These are phyloP conservation scores for Cucurbita moschata DNA, from an alignment of 306 rosid genomes.

Conservation along the genomic window DNA sequence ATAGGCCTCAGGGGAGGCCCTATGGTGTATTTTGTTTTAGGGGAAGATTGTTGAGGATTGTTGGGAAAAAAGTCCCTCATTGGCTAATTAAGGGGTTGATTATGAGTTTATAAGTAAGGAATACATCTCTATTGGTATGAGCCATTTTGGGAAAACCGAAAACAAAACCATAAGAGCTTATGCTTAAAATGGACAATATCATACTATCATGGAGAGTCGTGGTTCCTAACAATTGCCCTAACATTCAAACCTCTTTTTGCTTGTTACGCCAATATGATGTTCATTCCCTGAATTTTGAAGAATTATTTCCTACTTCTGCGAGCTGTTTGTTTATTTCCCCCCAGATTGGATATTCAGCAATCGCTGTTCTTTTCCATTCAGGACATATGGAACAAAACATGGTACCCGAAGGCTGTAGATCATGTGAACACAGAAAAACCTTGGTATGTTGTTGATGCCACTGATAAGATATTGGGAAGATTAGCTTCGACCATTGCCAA, in stretches of 20 bases:
- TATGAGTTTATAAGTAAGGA: no score
- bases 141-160: no score
- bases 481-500: conserved; percentile 84
- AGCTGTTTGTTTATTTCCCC: background rate
- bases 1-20: no score
- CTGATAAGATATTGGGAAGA: conserved; percentile 80
- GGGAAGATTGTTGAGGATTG: no score
- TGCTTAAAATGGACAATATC: no score
- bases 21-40: no score
- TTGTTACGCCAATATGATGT: background rate
- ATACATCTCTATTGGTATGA: no score
- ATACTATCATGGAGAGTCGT: no score
- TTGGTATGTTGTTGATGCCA: conserved; percentile 89
- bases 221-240: background rate
- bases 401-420: conserved; percentile 95
- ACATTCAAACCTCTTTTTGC: background rate
- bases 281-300: background rate
- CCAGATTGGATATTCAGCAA: background rate
- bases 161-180: no score
- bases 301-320: background rate
- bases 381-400: conserved; percentile 92
- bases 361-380: conserved; percentile 6
- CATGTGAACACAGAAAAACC: conserved; percentile 75
- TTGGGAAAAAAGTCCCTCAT: no score
- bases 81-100: no score